Evolutionary conservation across 768 basidiomycete species (phyloP), one percentile per base, ranked within the genome.

Genomic region (Xanthoconium stramineum): DNA sequence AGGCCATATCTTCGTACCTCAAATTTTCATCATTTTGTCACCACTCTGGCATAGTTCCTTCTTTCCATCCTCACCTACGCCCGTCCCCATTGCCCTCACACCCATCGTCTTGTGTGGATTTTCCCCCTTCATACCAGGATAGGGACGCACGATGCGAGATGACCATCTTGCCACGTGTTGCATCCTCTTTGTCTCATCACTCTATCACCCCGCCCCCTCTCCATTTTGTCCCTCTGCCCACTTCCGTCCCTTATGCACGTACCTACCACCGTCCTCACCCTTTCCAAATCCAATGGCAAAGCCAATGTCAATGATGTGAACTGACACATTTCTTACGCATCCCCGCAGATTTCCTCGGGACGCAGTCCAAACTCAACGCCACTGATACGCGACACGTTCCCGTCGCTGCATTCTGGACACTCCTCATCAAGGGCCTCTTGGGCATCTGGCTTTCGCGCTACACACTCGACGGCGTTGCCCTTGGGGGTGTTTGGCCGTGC

Each of bases 401-500:
- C 46, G 76, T 97, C 57, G 74, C 86, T 9, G 80, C 83, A 0
- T 81, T 98, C 14, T 98, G 96, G 94, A 72, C 81, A 14, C 81
- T 82, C 17, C 82, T 98, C 43, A 86, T 97, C 50, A 82, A 88
- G 5, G 90, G 92, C 5, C 78, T 98, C 35, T 82, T 88, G 50
- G 80, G 85, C 2, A 92, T 98, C 65, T 98, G 96, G 96, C 95
- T 95, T 1, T 75, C 80, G 17, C 82, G 94, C 28, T 80, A 81
- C 3, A 77, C 79, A 5, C 75, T 98, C 30, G 85, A 76, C 9
- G 86, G 83, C 5, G 70, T 89, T 28, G 69, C 88, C 0, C 82
- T 98, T 6, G 96, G 96, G 20, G 96, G 98, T 67, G 94, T 94
- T 45, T 98, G 96, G 96, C 88, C 88, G 0, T 95, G 92, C 81